These are phyloP conservation scores for Ilyonectria mors-panacis DNA, from an alignment of 2,329 filamentous ascomycete species.

Conservation along the genomic window DNA sequence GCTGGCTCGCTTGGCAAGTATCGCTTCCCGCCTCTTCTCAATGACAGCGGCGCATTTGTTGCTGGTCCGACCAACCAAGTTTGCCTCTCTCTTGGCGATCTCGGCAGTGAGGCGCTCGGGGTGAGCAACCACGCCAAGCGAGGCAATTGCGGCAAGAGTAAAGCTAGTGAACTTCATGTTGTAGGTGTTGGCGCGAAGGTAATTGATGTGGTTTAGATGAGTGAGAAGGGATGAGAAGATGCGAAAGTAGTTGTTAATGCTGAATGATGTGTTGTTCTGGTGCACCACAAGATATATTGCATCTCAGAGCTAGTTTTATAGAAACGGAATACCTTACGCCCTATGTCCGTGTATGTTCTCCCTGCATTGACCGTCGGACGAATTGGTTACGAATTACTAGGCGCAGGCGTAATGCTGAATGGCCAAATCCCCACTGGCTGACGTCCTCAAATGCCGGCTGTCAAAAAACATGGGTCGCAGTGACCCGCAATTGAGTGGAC, in stretches of 20 bases:
- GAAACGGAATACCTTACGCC: neutral
- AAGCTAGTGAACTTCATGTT: slow-evolving; percentile 24
- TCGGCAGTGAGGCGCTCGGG: slow-evolving; percentile 20
- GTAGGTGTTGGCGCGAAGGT: neutral
- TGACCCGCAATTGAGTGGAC: neutral
- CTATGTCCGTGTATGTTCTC: neutral
- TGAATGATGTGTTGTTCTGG: neutral
- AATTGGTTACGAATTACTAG: neutral
- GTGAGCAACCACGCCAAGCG: slow-evolving; percentile 21
- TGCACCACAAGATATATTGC: neutral
- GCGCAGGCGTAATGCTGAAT: slow-evolving; percentile 17
- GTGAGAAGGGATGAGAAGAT: neutral
- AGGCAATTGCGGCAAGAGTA: slow-evolving; percentile 6
- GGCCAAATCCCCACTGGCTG: slow-evolving; percentile 17
- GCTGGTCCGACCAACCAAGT: slow-evolving; percentile 25
- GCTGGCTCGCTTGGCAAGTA: slow-evolving; percentile 22
- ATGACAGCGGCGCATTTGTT: slow-evolving; percentile 30
- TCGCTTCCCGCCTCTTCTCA: slow-evolving; percentile 29
- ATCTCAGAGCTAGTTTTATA: neutral
- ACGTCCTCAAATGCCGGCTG: neutral
- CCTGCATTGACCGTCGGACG: neutral
- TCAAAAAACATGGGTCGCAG: neutral
- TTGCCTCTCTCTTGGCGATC: slow-evolving; percentile 19
- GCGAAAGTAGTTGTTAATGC: neutral
- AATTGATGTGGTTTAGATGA: neutral